A percentile compares a stretch with the other conserved stretches of the same genome.
phyloP scores from a whole-genome alignment of 2,329 filamentous ascomycete species.

The Diaporthe longicolla region DNA sequence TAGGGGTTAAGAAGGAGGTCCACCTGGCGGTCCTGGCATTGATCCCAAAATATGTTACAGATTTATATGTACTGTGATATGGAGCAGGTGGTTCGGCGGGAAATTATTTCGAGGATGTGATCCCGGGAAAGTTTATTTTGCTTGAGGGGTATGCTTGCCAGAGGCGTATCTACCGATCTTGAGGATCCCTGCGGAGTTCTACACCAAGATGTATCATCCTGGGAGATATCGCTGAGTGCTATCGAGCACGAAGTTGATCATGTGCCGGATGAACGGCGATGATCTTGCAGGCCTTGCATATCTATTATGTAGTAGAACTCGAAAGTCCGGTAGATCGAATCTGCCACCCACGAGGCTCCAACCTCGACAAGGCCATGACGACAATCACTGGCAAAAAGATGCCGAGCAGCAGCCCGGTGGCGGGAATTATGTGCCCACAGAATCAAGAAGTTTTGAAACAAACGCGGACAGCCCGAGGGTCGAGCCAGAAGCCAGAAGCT shows the following conservation, averaged over 20 bases:
- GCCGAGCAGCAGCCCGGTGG: background rate
- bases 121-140: slow-evolving; percentile 24
- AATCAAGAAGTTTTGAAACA: slow-evolving; percentile 18
- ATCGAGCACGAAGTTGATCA: background rate
- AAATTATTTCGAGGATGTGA: slow-evolving; percentile 16
- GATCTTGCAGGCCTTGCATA: background rate
- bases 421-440: slow-evolving; percentile 15
- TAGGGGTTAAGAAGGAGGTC: background rate
- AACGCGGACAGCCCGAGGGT: slow-evolving; percentile 11
- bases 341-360: background rate
- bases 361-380: background rate
- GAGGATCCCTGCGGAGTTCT: slow-evolving; percentile 1
- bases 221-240: background rate
- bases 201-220: background rate
- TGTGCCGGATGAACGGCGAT: background rate
- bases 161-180: background rate
- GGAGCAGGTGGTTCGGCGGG: slow-evolving; percentile 6
- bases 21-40: background rate
- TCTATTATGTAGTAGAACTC: background rate
- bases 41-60: slow-evolving; percentile 11
- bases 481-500: background rate
- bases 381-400: background rate
- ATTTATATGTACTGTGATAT: background rate
- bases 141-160: slow-evolving; percentile 10
- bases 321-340: background rate